phyloP scores from a whole-genome alignment of 2,329 filamentous ascomycete genomes.

The Penicillium sp. region DNA sequence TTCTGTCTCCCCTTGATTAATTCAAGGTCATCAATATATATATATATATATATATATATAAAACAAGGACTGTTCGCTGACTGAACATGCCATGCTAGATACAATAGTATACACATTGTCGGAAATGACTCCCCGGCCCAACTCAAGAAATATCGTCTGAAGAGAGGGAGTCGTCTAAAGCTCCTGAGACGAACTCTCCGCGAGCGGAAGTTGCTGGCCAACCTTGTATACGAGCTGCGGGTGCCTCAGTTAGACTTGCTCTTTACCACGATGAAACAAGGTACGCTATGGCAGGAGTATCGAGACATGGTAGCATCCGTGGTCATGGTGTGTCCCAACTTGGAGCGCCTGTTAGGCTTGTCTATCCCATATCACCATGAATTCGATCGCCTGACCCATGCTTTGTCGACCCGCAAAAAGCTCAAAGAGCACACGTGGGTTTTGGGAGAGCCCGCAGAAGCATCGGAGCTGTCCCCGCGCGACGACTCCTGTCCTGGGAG shows the following conservation, averaged over 20 bases:
- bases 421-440: constrained; percentile 58
- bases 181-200: constrained; percentile 55
- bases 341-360: constrained; percentile 56
- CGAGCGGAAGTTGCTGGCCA: constrained; percentile 51
- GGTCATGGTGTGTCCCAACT: constrained; percentile 58
- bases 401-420: constrained; percentile 53
- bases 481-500: constrained; percentile 40
- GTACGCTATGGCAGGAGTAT: constrained; percentile 48
- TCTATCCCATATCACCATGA: constrained; percentile 53
- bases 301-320: constrained; percentile 54
- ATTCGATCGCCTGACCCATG: constrained; percentile 56
- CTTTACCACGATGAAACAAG: constrained; percentile 41
- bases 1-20: background rate
- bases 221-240: constrained; percentile 53
- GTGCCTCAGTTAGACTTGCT: constrained; percentile 50
- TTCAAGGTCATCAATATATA: background rate
- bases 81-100: constrained; percentile 35
- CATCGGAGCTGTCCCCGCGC: constrained; percentile 39
- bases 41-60: no score
- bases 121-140: constrained; percentile 48
- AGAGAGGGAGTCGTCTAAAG: constrained; percentile 52
- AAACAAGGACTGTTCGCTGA: background rate
- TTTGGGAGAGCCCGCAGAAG: constrained; percentile 47
- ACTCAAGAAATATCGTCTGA: constrained; percentile 49
- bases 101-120: constrained; percentile 50